These are phyloP conservation scores for Filosporella fistucella DNA, from an alignment of 495 filamentous ascomycete genomes.

Conservation along the genomic window DNA sequence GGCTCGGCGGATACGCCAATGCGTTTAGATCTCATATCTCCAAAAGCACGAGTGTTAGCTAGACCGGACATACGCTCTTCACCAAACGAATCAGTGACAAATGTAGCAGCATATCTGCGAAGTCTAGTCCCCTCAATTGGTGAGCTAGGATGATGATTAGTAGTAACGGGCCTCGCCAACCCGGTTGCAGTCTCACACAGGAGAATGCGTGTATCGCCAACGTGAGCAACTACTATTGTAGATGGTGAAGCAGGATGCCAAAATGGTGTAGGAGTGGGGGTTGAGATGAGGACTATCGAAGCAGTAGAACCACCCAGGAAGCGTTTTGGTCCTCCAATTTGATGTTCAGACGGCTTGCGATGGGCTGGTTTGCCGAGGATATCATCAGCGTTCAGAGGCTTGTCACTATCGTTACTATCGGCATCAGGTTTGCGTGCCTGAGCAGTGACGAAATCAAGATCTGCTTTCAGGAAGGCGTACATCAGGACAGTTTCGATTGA, in stretches of 20 bases:
- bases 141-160: slow-evolving; percentile 84
- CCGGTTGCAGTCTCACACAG: slow-evolving; percentile 80
- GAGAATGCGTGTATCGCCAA: slow-evolving; percentile 87
- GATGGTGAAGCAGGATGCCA: slow-evolving; percentile 87
- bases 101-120: slow-evolving; percentile 77
- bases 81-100: slow-evolving; percentile 93
- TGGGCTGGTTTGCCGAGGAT: slow-evolving; percentile 61
- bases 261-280: slow-evolving; percentile 84
- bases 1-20: slow-evolving; percentile 93
- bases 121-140: slow-evolving; percentile 79
- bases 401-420: slow-evolving; percentile 55
- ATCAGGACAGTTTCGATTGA: slow-evolving; percentile 64
- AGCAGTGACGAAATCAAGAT: slow-evolving; percentile 86
- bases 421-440: slow-evolving; percentile 71
- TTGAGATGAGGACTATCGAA: slow-evolving; percentile 83
- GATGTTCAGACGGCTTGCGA: slow-evolving; percentile 41
- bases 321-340: slow-evolving; percentile 64
- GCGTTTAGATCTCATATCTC: slow-evolving; percentile 85
- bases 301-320: slow-evolving; percentile 93
- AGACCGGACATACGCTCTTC: slow-evolving; percentile 93
- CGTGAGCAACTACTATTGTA: slow-evolving; percentile 82
- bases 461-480: slow-evolving; percentile 88
- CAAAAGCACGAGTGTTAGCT: slow-evolving; percentile 91
- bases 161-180: slow-evolving; percentile 71
- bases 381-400: slow-evolving; percentile 75